Base-by-base conservation (phyloP, 2,329 filamentous ascomycete genomes). In the Neurospora sp. region DNA sequence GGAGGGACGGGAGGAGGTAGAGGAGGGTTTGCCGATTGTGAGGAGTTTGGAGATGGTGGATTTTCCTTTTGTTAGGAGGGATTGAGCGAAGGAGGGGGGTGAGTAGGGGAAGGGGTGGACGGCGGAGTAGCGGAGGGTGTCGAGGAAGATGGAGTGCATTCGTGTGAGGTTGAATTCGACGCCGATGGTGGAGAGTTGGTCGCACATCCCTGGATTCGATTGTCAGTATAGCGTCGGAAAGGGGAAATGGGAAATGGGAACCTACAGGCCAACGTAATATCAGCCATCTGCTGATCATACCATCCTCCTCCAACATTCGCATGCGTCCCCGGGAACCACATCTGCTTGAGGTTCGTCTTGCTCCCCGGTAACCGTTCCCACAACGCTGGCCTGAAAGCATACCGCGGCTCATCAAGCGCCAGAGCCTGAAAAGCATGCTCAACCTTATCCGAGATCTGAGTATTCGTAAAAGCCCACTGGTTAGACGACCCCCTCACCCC, bases 321-420 rank as follows among this genome's bases (percentile, higher is more conserved):
- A 75, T 91, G 89, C 68, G 83, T 84, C 11, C 88, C 88, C 0
- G 88, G 85, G 75, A 91, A 91, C 85, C 85, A 87, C 15, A 79
- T 77, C 73, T 80, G 78, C 71, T 76, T 77, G 6, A 80, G 74
- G 33, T 76, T 73, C 0, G 78, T 79, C 58, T 70, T 71, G 72
- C 76, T 78, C 8, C 72, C 74, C 2, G 75, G 73, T 10, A 77
- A 66, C 2, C 76, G 76, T 70, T 81, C 79, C 82, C 82, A 84
- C n/a, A 84, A 71, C 0, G 82, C 78, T 4, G 82, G 82, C 0
- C 75, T 70, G 72, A 83, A 84, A 17, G 76, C 76, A n/a, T 74
- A 76, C 42, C 84, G 79, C 40, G 81, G 81, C 73, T 86, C 84
- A 72, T 85, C 84, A 9, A 85, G 79, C 6, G 83, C 83, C 7